Conservation (phyloP, 495 filamentous ascomycete genomes). For the Amniculicola lignicola region DNA sequence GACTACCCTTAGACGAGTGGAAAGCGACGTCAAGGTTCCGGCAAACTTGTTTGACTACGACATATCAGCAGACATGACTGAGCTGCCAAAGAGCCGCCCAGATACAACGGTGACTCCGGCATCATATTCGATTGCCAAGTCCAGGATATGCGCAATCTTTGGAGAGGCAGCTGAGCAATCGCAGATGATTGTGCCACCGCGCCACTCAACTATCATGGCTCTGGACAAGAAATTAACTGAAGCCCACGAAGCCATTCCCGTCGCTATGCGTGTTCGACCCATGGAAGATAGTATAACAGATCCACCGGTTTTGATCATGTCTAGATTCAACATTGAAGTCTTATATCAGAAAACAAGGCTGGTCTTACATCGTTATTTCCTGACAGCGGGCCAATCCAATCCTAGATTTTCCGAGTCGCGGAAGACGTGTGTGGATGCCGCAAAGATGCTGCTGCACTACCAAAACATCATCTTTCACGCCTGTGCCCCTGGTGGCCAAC, state of each 20-base stretch:
- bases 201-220: conserved; percentile 41
- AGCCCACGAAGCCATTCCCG: conserved; percentile 40
- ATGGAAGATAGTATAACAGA: conserved; percentile 45
- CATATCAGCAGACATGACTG: conserved; percentile 38
- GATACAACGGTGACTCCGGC: conserved; percentile 36
- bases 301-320: conserved; percentile 41
- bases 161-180: conserved; percentile 48
- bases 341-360: conserved; percentile 46
- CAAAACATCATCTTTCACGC: conserved; percentile 41
- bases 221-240: conserved; percentile 43
- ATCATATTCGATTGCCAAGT: conserved; percentile 46
- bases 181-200: conserved; percentile 39
- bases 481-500: conserved; percentile 42
- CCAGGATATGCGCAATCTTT: conserved; percentile 43
- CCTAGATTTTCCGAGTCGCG: conserved; percentile 39
- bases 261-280: conserved; percentile 39
- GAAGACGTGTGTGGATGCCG: conserved; percentile 45
- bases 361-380: conserved; percentile 46
- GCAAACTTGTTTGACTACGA: conserved; percentile 43
- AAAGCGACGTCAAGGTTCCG: conserved; percentile 37
- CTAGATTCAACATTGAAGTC: conserved; percentile 44
- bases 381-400: conserved; percentile 38
- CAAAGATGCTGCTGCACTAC: conserved; percentile 45
- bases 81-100: conserved; percentile 34
- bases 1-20: conserved; percentile 34